These are phyloP conservation scores for Cytospora piceae DNA, from an alignment of 2,329 filamentous ascomycete species.

Conservation along the genomic window DNA sequence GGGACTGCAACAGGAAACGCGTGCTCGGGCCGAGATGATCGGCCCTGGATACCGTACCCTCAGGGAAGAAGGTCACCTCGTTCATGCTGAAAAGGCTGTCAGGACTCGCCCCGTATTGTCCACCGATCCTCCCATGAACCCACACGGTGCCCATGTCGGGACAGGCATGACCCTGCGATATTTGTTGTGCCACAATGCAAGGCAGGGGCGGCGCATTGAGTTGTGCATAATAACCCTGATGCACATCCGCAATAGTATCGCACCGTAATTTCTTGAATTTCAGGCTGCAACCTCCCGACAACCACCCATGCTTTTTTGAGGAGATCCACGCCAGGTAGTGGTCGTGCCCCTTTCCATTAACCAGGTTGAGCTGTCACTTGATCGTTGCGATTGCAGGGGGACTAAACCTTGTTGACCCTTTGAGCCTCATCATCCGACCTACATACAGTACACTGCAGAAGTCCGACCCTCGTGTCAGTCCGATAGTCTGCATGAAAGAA, in stretches of 20 bases:
- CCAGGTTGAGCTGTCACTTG: not conserved
- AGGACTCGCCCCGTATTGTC: not conserved
- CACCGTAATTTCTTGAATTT: too few species aligned
- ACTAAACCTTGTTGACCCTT: not conserved
- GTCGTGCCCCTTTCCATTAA: not conserved
- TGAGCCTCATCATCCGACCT: not conserved
- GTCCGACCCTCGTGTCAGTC: not conserved
- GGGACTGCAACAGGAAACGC: not conserved
- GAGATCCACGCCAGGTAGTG: not conserved
- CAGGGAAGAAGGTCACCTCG: too few species aligned
- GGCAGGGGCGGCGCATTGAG: not conserved
- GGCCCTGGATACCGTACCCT: not conserved
- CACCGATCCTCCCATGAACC: not conserved
- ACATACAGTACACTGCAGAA: not conserved
- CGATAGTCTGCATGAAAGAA: not conserved
- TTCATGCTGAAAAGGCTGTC: not conserved
- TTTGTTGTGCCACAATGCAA: not conserved
- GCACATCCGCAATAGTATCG: not conserved
- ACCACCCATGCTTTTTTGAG: too few species aligned
- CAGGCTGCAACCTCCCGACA: not conserved
- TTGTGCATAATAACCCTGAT: not conserved
- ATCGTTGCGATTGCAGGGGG: not conserved
- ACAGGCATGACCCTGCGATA: not conserved
- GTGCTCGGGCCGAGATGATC: constrained; percentile 1
- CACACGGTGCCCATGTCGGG: not conserved